Base-by-base conservation (phyloP, 2,329 filamentous ascomycete genomes). In the Neodidymelliopsis sp. region DNA sequence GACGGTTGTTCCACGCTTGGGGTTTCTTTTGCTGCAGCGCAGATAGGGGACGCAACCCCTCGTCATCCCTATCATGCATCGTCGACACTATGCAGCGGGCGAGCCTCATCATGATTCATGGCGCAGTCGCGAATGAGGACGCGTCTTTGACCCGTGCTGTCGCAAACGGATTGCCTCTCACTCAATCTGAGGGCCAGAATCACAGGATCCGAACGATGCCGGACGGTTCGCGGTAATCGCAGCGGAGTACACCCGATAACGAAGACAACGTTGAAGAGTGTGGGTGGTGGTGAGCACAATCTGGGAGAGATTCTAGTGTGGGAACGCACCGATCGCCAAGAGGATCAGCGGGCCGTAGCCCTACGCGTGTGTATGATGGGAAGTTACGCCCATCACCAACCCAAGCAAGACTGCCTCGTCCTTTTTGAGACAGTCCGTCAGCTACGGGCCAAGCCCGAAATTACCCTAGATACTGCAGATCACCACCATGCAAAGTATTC, bases 1-100 rank as follows among this genome's bases (percentile, higher is more conserved):
- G 41, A 37, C 48, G 37, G 4, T 12, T 38, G 42, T 52, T 52
- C 49, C 42, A 42, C 49, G 49, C 49, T 47, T 52, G 31, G 23
- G 28, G 16, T 42, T 42, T 13, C 27, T 47, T 34, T 42, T 47
- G 49, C 42, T 48, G 35, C 49, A 39, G n/a, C 19, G 28, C 28
- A 53, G 49, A 53, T 48, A 53, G 43, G 49, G 24, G 43, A 36
- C 36, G 30, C 39, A 33, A 20, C 39, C 9, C 13, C 18, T 33
- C 39, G 44, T 41, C 43, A 45, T 53, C 30, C 16, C 33, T 42
- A 36, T 36, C 15, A 19, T 27, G 25, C 15, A 34, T 16, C 27
- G 30, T 22, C 20, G 11, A 22, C 19, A 33, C 19, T 18, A 23
- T 37, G 41, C 41, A 37, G 19, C 31, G 31, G 12, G 30, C 42